These are phyloP conservation scores for Phytophthora boehmeriae DNA, from an alignment of 352 stramenopile genomes.

Conservation along the genomic window DNA sequence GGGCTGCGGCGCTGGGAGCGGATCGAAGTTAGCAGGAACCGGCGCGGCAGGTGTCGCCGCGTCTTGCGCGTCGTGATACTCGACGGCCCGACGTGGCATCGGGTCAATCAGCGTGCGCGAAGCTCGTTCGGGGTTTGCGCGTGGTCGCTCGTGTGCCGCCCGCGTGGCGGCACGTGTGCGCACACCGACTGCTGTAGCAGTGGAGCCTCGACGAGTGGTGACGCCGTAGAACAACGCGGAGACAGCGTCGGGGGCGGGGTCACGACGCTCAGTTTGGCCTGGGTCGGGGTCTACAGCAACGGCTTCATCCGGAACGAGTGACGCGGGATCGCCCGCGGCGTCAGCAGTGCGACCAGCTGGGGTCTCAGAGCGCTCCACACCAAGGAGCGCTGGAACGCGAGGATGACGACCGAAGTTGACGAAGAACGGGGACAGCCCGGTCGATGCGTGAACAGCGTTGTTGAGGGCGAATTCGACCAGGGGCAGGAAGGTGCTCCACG, in stretches of 20 bases:
- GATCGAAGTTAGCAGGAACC: background rate
- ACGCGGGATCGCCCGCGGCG: background rate
- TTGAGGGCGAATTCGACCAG: conserved; percentile 33
- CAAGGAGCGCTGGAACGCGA: conserved; percentile 15
- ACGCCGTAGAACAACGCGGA: background rate
- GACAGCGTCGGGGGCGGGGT: background rate
- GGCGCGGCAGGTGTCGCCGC: background rate
- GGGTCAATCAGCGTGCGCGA: conserved; percentile 4
- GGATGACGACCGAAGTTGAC: conserved; percentile 17
- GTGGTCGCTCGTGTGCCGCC: no score
- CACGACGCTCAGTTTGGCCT: background rate
- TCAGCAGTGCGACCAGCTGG: background rate
- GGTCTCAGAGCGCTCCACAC: background rate
- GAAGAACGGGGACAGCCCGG: conserved; percentile 27
- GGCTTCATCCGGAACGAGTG: no score
- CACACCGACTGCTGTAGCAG: background rate
- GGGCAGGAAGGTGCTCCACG: conserved; percentile 26
- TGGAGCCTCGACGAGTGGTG: background rate
- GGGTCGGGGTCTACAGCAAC: no score
- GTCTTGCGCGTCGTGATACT: background rate
- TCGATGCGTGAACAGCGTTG: conserved; percentile 28
- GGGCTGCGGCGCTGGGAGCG: background rate
- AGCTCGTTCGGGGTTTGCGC: background rate
- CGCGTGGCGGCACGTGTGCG: background rate
- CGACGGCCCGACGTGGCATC: background rate